phyloP scores from a whole-genome alignment of 148 eudicot species.

The Rhododendron griersonianum region DNA sequence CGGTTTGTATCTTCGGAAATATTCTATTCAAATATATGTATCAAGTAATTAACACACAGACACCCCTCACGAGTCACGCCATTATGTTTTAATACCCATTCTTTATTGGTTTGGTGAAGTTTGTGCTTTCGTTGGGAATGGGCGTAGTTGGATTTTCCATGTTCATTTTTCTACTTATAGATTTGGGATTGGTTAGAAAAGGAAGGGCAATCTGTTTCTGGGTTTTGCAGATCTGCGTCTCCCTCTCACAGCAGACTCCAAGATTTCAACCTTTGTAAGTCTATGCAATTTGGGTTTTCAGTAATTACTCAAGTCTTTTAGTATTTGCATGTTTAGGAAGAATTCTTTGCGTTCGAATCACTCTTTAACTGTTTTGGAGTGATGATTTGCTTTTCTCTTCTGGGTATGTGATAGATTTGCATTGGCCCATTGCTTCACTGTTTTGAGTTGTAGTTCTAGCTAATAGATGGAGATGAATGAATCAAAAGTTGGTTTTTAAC shows the following conservation, averaged over 20 bases:
- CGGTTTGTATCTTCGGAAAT: constrained; percentile 1
- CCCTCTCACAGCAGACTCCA: neutral
- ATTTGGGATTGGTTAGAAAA: constrained; percentile 2
- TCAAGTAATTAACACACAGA: neutral
- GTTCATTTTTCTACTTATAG: neutral
- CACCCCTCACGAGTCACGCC: neutral
- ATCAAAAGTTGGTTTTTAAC: neutral
- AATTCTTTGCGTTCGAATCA: neutral
- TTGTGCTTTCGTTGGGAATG: constrained; percentile 7
- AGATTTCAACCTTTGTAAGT: constrained; percentile 1
- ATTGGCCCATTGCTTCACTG: neutral
- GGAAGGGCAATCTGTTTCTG: constrained; percentile 4
- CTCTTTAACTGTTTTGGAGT: neutral
- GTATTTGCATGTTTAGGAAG: neutral
- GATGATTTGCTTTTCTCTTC: neutral
- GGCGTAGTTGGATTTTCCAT: neutral
- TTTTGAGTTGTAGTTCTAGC: neutral
- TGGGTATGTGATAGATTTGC: neutral
- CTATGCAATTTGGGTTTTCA: neutral
- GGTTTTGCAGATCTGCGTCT: constrained; percentile 14
- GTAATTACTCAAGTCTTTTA: neutral
- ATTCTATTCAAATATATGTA: neutral
- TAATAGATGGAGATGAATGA: neutral
- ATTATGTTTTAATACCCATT: neutral
- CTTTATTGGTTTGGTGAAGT: neutral